Percentiles rank a stretch among this genome's conserved stretches.
phyloP scores from a whole-genome alignment of 371 early-diverging fungal species.

The Quaeritorhiza haematococci region DNA sequence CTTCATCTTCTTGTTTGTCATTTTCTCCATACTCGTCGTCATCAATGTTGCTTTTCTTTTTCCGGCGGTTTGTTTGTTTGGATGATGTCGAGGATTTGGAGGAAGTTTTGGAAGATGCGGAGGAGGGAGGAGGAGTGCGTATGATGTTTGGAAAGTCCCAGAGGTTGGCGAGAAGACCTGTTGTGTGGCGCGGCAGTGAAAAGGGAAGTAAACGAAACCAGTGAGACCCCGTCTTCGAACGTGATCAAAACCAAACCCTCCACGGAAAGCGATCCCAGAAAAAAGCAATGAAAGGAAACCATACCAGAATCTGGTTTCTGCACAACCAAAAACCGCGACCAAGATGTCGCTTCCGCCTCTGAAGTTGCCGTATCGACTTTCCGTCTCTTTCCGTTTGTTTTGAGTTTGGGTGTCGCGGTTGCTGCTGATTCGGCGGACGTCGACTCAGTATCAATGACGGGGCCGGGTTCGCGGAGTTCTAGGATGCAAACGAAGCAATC shows the following conservation, averaged over 20 bases:
- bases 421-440: too few species aligned
- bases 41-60: too few species aligned
- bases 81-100: background rate
- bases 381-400: too few species aligned
- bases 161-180: slow-evolving; percentile 68
- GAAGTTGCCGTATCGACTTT: too few species aligned
- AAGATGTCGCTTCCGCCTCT: too few species aligned
- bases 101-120: background rate
- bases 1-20: slow-evolving; percentile 10
- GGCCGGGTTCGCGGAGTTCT: slow-evolving; percentile 24
- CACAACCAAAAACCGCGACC: slow-evolving; percentile 47
- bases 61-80: background rate
- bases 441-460: too few species aligned
- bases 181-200: background rate
- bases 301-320: slow-evolving; percentile 19
- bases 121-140: too few species aligned
- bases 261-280: background rate
- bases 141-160: slow-evolving; percentile 70
- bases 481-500: slow-evolving; percentile 62
- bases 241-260: too few species aligned
- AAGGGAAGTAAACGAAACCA: background rate
- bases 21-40: too few species aligned
- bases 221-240: background rate
- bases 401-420: too few species aligned
- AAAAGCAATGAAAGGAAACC: background rate